phyloP scores from a whole-genome alignment of 495 filamentous ascomycete genomes.

The Trichoderma asperelloides region DNA sequence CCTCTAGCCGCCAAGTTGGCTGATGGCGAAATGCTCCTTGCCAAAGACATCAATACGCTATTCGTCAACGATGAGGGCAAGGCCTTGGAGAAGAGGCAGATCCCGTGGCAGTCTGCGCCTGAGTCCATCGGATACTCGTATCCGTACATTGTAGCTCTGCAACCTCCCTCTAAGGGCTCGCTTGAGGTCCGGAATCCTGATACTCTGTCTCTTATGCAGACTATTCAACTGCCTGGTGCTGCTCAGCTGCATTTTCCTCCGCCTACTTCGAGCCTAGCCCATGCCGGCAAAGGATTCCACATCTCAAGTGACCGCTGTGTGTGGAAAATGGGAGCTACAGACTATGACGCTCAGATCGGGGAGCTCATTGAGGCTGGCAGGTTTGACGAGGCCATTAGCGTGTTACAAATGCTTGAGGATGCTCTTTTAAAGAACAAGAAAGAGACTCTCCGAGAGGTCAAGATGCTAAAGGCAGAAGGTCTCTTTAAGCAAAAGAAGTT shows the following conservation, averaged over 20 bases:
- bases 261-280: slow-evolving; percentile 81
- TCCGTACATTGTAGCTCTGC: slow-evolving; percentile 84
- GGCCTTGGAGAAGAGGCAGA: slow-evolving; percentile 71
- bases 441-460: slow-evolving; percentile 68
- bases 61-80: slow-evolving; percentile 82
- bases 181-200: slow-evolving; percentile 91
- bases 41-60: slow-evolving; percentile 91
- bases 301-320: slow-evolving; percentile 80
- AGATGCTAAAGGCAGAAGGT: slow-evolving; percentile 80
- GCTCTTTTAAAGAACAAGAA: slow-evolving; percentile 78
- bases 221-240: slow-evolving; percentile 69
- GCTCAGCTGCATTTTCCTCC: slow-evolving; percentile 85
- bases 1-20: slow-evolving; percentile 75
- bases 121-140: slow-evolving; percentile 92
- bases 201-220: slow-evolving; percentile 78
- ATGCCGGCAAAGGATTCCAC: slow-evolving; percentile 90
- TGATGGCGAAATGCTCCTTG: slow-evolving; percentile 76
- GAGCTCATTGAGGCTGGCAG: slow-evolving; percentile 66
- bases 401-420: slow-evolving; percentile 84
- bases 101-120: slow-evolving; percentile 83
- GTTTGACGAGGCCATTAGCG: slow-evolving; percentile 86
- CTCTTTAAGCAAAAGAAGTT: slow-evolving; percentile 79
- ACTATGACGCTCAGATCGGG: slow-evolving; percentile 87
- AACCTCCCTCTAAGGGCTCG: slow-evolving; percentile 71
- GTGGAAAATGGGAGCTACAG: slow-evolving; percentile 91